Evolutionary conservation across 1,284 basidiomycete genomes (phyloP).

Genomic region (Apiotrichum montevideense): DNA sequence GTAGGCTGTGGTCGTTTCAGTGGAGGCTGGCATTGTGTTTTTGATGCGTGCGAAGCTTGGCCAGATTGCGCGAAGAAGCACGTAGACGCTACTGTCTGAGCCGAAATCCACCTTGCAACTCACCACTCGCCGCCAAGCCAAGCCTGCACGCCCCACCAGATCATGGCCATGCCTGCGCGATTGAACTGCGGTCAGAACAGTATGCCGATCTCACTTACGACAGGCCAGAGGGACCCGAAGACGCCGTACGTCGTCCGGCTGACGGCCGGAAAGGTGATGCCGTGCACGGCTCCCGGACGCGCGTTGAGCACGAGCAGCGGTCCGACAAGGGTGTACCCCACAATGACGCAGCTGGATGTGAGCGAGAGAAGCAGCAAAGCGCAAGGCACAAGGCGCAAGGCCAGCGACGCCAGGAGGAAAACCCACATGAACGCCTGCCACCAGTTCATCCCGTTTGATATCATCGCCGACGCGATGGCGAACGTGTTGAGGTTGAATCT

Average conservation of each 20-base stretch:
- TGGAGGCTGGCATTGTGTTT: constrained; percentile 62
- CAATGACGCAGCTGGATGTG: constrained; percentile 54
- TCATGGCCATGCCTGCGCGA: constrained; percentile 45
- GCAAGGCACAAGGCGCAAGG: constrained; percentile 22
- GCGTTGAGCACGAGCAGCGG: constrained; percentile 73
- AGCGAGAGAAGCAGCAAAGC: constrained; percentile 24
- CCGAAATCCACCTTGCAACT: neutral
- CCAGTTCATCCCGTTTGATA: constrained; percentile 67
- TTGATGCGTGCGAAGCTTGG: constrained; percentile 63
- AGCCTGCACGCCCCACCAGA: constrained; percentile 75
- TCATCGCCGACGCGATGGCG: constrained; percentile 57
- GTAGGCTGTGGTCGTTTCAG: constrained; percentile 45
- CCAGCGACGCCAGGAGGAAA: neutral
- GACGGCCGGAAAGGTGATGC: constrained; percentile 74
- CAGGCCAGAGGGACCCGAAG: constrained; percentile 55
- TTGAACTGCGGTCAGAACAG: neutral
- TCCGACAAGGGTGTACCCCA: constrained; percentile 66
- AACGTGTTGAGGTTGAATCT: constrained; percentile 70
- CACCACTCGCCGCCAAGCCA: constrained; percentile 62
- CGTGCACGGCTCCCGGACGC: constrained; percentile 58
- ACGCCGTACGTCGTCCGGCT: constrained; percentile 66
- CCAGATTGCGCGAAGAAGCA: constrained; percentile 67
- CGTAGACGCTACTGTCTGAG: constrained; percentile 51
- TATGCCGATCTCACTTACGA: neutral
- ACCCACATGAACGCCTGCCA: constrained; percentile 55